Base-by-base conservation (phyloP, 805 yeast genomes). In the Candida glaebosa region DNA sequence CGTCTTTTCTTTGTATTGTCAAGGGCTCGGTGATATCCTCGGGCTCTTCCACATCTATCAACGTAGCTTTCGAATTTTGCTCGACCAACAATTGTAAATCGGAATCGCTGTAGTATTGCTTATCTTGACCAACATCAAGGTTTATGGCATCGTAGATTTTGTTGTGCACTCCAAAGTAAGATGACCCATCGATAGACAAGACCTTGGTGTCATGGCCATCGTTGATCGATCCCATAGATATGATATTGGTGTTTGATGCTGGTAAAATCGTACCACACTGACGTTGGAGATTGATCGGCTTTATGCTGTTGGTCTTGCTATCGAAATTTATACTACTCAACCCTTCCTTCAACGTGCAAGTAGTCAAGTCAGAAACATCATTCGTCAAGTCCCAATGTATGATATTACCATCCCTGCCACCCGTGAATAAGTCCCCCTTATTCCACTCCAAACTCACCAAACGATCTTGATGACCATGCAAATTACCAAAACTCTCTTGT, bases 181-280 rank as follows among this genome's bases (percentile, higher is more conserved):
- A 67, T 3, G 73, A 62, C 0, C 74, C 72, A 53, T 81, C 86
- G 35, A 81, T 67, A 41, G 81, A 75, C 16, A 80, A 47, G 2
- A 81, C 59, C 42, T 65, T 70, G 38, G 60, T 54, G 41, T 63
- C 67, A 12, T 51, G 55, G 17, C 59, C 60, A 31, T 45, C 50
- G 12, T 56, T 51, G 4, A 70, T 52, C 1, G 72, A 60, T n/a
- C 70, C 62, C 63, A 80, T 56, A 18, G 65, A 69, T 14, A 76
- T 61, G 14, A 81, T 74, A 9, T 67, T 63, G 28, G 72, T 67
- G 49, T 76, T 74, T 26, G 83, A 75, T 1, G 82, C 82, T 0
- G 82, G 82, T n/a, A 79, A 67, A n/a, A 69, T 45, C 0, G 83
- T 79, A 8, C 84, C 85, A 57, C 84, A 78, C 56, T 78, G 81